Percentiles rank a stretch among this genome's conserved stretches.
Conservation (phyloP, 345 rosid species). For the Eucalyptus sp. region DNA sequence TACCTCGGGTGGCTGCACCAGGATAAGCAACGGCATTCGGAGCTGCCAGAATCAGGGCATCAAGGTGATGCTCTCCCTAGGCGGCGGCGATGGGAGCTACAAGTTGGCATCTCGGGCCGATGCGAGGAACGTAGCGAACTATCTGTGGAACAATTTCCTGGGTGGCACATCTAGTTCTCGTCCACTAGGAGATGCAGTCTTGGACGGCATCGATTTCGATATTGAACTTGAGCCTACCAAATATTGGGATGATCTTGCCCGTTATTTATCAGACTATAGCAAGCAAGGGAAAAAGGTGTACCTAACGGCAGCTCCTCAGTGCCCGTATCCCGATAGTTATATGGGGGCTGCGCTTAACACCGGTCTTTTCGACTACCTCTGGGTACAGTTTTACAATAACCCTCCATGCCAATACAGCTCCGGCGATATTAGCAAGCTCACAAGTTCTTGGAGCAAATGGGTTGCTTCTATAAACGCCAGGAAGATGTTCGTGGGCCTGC, state of each 20-base stretch:
- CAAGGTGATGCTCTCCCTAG: slow-evolving; percentile 47
- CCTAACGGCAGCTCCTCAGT: slow-evolving; percentile 51
- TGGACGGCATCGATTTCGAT: slow-evolving; percentile 49
- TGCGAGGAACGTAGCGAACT: slow-evolving; percentile 13
- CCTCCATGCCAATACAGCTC: slow-evolving; percentile 33
- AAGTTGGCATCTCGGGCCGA: slow-evolving; percentile 22
- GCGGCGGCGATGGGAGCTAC: slow-evolving; percentile 36
- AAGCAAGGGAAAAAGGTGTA: slow-evolving; percentile 24
- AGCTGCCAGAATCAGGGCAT: slow-evolving; percentile 30
- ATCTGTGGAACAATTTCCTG: slow-evolving; percentile 5
- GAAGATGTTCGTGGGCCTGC: slow-evolving; percentile 42
- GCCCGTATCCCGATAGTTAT: slow-evolving; percentile 45
- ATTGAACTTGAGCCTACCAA: slow-evolving; percentile 32
- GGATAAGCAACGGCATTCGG: slow-evolving; percentile 12
- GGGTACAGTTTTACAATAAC: slow-evolving; percentile 55
- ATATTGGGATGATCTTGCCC: slow-evolving; percentile 31
- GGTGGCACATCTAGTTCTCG: slow-evolving; percentile 3
- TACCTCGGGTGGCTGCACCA: slow-evolving; percentile 14
- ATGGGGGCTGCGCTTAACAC: slow-evolving; percentile 35
- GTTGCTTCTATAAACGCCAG: slow-evolving; percentile 13
- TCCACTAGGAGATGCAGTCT: slow-evolving; percentile 34
- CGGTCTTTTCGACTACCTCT: slow-evolving; percentile 35
- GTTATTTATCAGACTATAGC: slow-evolving; percentile 11
- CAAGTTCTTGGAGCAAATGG: slow-evolving; percentile 43
- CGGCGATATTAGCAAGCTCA: slow-evolving; percentile 13